Base-by-base conservation (phyloP, 108 stramenopile species). In the Skeletonema costatum region DNA sequence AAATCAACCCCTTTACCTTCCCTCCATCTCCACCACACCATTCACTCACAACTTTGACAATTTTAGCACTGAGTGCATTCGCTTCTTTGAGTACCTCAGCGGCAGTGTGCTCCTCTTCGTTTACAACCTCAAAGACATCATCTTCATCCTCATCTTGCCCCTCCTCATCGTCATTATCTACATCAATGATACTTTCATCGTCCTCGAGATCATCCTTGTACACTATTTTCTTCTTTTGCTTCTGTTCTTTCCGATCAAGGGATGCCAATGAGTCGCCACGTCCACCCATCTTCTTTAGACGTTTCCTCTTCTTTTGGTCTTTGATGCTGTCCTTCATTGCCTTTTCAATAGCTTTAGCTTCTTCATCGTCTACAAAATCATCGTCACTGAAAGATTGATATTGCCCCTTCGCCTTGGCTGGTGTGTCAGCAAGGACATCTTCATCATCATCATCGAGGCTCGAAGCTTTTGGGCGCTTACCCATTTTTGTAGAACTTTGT, bases 71-170 rank as follows among this genome's bases (percentile, higher is more conserved):
- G 3, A 94, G 76, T 16, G 71, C 60, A 72, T 92, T 91, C 19
- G 93, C 93, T 53, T 86, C 85, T 11, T 81, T 63, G 17, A 94
- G 69, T 3, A 92, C 86, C 38, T 80, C 75, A 5, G 71, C 73
- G 1, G 93, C 93, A 58, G 87, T 87, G 66, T 85, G 69, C 38
- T 88, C 89, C 56, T 88, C 90, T 38, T 85, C 75, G 58, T 88
- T 87, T 29, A 38, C 30, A 16, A 38, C 42, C 11, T 70, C 68
- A 30, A 53, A 74, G 5, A 33, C 61, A 59, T 86, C 85, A 16
- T 68, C 77, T 4, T 88, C 86, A 19, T 76, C 91, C 36, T 82
- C 87, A 12, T 80, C 77, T 11, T 87, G 80, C 6, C 60, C 80
- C 14, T 87, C 77, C 0, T 82, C 76, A 2, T 82, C 80, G 14